These are phyloP conservation scores for Magnaporthiopsis incrustans DNA, from an alignment of 2,329 filamentous ascomycete species.

Conservation along the genomic window DNA sequence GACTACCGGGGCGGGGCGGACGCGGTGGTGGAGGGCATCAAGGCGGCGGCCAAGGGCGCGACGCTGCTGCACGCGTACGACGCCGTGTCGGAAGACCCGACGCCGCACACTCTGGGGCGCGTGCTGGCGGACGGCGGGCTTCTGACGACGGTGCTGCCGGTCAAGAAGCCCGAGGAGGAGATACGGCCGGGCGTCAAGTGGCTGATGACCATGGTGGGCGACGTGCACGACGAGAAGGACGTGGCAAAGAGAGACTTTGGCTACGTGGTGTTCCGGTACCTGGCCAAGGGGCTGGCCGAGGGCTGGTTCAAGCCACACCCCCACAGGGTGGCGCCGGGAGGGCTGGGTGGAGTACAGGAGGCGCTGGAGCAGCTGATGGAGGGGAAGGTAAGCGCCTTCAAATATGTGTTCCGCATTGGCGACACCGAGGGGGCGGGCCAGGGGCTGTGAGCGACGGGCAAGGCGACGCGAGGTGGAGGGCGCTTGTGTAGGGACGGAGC, in stretches of 20 bases:
- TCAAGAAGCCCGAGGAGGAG: conserved; percentile 18
- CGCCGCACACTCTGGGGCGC: conserved; percentile 27
- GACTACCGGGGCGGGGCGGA: conserved; percentile 53
- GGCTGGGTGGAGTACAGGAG: conserved; percentile 39
- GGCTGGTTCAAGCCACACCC: conserved; percentile 38
- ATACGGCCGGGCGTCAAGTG: conserved; percentile 18
- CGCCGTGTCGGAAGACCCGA: conserved; percentile 43
- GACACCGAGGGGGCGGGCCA: conserved; percentile 12
- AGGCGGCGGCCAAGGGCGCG: conserved; percentile 30
- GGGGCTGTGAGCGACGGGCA: background rate
- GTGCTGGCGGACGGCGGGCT: conserved; percentile 31
- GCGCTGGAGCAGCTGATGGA: conserved; percentile 42
- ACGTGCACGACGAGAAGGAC: conserved; percentile 21
- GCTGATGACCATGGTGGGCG: conserved; percentile 19
- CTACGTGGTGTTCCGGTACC: conserved; percentile 26
- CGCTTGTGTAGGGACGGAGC: no score
- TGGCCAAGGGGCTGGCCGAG: conserved; percentile 28
- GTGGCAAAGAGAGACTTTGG: conserved; percentile 25
- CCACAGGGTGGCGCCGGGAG: conserved; percentile 38
- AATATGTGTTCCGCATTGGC: conserved; percentile 45
- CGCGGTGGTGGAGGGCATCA: conserved; percentile 36
- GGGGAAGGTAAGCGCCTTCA: conserved; percentile 50
- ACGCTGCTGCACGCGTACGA: conserved; percentile 47
- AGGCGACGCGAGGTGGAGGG: background rate
- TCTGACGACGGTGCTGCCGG: conserved; percentile 30